Evolutionary conservation across 257 asterid genomes (phyloP).

Genomic region (Solanum neorickii): DNA sequence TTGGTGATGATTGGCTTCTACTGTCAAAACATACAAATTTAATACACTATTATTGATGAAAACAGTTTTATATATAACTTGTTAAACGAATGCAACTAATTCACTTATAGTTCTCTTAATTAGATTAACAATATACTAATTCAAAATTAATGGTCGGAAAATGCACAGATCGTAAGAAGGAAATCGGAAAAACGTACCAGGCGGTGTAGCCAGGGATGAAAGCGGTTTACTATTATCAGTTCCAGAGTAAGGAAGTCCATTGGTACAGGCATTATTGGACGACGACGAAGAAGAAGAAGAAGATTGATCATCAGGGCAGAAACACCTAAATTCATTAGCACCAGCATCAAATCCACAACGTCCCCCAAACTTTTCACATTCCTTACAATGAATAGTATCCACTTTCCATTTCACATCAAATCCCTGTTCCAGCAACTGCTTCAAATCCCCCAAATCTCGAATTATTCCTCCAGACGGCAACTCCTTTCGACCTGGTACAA

Average conservation of each 20-base stretch:
- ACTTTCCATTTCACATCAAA: slow-evolving; percentile 33
- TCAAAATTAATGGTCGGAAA: background rate
- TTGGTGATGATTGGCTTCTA: background rate
- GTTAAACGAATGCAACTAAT: background rate
- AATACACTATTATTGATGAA: background rate
- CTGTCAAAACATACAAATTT: background rate
- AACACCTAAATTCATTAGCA: slow-evolving; percentile 25
- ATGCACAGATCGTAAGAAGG: background rate
- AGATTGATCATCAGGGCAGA: slow-evolving; percentile 22
- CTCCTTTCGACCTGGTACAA: slow-evolving; percentile 22
- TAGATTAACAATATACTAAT: background rate
- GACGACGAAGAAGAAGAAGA: background rate
- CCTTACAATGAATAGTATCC: slow-evolving; percentile 16
- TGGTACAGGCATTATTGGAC: background rate
- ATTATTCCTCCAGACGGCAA: background rate
- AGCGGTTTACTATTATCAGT: background rate
- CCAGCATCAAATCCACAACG: slow-evolving; percentile 29
- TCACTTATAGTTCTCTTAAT: background rate
- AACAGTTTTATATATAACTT: background rate
- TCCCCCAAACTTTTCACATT: slow-evolving; percentile 39
- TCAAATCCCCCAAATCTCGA: background rate
- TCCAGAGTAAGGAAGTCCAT: background rate
- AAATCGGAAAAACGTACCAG: background rate
- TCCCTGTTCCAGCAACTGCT: slow-evolving; percentile 18
- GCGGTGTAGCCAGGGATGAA: background rate